phyloP scores from a whole-genome alignment of 768 basidiomycete genomes.

The Scleroderma citrinum region DNA sequence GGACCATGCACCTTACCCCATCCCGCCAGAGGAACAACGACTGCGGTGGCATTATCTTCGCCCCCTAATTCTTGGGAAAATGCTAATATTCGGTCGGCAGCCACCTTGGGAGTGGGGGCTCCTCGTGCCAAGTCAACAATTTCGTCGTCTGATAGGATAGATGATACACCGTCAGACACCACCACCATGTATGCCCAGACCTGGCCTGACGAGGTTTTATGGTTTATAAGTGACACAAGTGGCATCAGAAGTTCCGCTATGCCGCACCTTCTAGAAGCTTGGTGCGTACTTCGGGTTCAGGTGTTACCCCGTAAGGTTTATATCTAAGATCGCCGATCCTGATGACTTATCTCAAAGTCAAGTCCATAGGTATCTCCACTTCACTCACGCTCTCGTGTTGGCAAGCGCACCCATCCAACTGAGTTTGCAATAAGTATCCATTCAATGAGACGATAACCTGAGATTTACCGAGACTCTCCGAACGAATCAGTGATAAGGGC shows the following conservation, averaged over 20 bases:
- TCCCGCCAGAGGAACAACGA: constrained; percentile 88
- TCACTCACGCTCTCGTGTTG: constrained; percentile 78
- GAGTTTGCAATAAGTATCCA: neutral
- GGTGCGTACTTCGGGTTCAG: constrained; percentile 83
- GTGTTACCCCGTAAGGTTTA: constrained; percentile 87
- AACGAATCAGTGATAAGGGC: constrained; percentile 90
- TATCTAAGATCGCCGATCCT: constrained; percentile 87
- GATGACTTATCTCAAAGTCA: constrained; percentile 6
- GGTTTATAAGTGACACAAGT: neutral
- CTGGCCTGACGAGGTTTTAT: constrained; percentile 41
- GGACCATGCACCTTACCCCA: constrained; percentile 81
- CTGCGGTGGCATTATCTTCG: constrained; percentile 86
- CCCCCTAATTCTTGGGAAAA: constrained; percentile 81
- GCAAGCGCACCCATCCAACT: constrained; percentile 95
- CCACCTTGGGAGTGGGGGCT: constrained; percentile 63
- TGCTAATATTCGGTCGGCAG: constrained; percentile 76
- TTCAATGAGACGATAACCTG: neutral
- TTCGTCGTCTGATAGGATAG: constrained; percentile 88
- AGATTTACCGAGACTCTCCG: constrained; percentile 74
- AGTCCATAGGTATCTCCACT: neutral
- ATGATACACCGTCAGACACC: constrained; percentile 92
- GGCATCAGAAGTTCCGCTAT: neutral
- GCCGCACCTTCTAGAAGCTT: constrained; percentile 66
- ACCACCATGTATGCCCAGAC: constrained; percentile 86
- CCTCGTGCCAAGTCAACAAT: constrained; percentile 83